phyloP scores from a whole-genome alignment of 768 basidiomycete genomes.

The Coprinellus aureogranulatus region DNA sequence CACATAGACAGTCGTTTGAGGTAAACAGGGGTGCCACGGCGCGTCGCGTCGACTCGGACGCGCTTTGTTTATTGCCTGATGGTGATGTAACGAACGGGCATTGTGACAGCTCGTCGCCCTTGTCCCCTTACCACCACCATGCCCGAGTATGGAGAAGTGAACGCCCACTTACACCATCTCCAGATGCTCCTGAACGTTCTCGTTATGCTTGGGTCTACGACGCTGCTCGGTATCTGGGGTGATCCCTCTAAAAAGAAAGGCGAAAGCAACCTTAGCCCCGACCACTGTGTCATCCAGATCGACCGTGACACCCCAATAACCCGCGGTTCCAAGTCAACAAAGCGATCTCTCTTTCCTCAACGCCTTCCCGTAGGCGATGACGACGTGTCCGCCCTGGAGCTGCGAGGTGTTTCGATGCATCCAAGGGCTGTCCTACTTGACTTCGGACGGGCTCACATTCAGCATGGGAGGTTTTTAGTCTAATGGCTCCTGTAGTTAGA shows the following conservation, averaged over 20 bases:
- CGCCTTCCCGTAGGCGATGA: neutral
- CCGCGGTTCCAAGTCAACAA: neutral
- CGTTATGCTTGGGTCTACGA: neutral
- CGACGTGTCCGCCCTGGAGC: neutral
- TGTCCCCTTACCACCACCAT: too few species aligned
- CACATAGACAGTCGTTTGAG: too few species aligned
- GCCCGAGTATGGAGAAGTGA: neutral
- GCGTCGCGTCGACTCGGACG: too few species aligned
- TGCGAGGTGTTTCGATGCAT: neutral
- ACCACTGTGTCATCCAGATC: neutral
- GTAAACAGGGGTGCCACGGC: too few species aligned
- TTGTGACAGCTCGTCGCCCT: too few species aligned
- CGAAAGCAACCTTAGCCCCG: neutral
- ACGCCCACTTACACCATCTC: neutral
- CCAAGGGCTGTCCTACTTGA: neutral
- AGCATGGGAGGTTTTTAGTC: too few species aligned
- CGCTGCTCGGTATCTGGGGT: neutral
- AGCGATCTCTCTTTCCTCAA: neutral
- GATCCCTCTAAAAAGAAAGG: neutral
- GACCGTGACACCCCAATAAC: neutral
- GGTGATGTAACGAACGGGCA: too few species aligned
- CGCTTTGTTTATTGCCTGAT: too few species aligned
- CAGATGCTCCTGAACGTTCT: neutral
- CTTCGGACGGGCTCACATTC: neutral
- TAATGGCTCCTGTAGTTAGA: too few species aligned